phyloP scores from a whole-genome alignment of 345 rosid species.

The Angophora floribunda region DNA sequence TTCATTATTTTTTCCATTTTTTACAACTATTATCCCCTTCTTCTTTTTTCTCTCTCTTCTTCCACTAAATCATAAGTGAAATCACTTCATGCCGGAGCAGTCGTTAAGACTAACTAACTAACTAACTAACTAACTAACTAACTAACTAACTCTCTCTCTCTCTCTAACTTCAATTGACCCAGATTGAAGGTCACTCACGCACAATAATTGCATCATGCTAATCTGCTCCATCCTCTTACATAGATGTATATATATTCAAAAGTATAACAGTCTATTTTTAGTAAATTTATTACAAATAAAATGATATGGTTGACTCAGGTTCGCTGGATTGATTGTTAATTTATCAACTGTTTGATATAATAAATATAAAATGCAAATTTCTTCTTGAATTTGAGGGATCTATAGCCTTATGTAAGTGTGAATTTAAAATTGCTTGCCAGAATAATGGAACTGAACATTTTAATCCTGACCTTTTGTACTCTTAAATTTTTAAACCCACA shows the following conservation, averaged over 20 bases:
- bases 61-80: neutral
- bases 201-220: too few species aligned
- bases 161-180: too few species aligned
- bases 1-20: neutral
- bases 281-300: too few species aligned
- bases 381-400: neutral
- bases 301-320: too few species aligned
- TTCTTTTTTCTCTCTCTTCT: neutral
- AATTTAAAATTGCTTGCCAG: neutral
- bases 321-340: neutral
- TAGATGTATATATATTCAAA: too few species aligned
- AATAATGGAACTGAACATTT: too few species aligned
- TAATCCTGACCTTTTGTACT: neutral
- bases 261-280: too few species aligned
- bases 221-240: too few species aligned
- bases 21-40: neutral
- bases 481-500: neutral
- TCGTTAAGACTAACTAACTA: neutral
- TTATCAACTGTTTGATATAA: neutral
- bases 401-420: neutral
- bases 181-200: too few species aligned
- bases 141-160: neutral
- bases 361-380: neutral
- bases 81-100: neutral
- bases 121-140: too few species aligned